Conservation (phyloP, 192 early-diverging fungal species). For the Coemansia reversa region DNA sequence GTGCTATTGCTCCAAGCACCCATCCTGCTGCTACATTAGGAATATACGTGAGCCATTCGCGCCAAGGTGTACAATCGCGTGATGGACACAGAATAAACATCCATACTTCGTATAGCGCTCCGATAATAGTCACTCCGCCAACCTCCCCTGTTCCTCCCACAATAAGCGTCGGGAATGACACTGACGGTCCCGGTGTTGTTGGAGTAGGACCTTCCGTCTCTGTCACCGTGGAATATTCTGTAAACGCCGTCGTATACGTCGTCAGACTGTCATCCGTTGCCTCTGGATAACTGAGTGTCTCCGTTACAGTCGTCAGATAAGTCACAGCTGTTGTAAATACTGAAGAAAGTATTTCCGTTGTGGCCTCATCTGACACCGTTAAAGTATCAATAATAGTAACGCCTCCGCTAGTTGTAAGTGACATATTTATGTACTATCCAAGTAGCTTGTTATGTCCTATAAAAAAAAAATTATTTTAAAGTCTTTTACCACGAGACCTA, state of each 20-base stretch:
- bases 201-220: constrained; percentile 10
- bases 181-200: background rate
- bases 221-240: constrained; percentile 28
- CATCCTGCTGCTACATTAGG: constrained; percentile 47
- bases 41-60: constrained; percentile 55
- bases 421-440: too few species aligned
- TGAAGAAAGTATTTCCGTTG: constrained; percentile 7
- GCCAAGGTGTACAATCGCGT: constrained; percentile 38
- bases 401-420: background rate
- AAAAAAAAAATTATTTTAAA: too few species aligned
- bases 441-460: too few species aligned
- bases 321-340: constrained; percentile 25
- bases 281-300: constrained; percentile 9
- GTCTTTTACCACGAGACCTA: too few species aligned
- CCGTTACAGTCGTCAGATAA: constrained; percentile 21
- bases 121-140: constrained; percentile 36
- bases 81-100: constrained; percentile 54
- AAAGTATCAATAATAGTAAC: constrained; percentile 23
- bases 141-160: constrained; percentile 43
- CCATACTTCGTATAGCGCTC: constrained; percentile 43
- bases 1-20: constrained; percentile 39
- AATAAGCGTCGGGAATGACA: constrained; percentile 27
- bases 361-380: constrained; percentile 17
- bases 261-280: constrained; percentile 27
- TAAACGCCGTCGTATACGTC: constrained; percentile 38